A percentile compares a stretch with the other conserved stretches of the same genome.
Conservation (phyloP, 257 asterid genomes). For the Solanum tarijense region DNA sequence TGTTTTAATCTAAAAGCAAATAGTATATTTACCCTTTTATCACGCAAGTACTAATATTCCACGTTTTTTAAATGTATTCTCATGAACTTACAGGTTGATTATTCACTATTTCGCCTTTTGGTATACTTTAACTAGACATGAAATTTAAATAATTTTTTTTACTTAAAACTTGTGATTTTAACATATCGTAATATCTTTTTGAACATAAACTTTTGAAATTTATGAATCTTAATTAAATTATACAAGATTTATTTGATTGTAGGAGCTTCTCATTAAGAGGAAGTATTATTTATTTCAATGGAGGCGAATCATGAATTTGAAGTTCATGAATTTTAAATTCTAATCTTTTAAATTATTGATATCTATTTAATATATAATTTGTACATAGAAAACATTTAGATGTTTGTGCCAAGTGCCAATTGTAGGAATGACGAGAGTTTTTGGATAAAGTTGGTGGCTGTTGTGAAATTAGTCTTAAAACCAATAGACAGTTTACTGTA, state of each 20-base stretch:
- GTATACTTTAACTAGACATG: not conserved
- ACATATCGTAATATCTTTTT: no score
- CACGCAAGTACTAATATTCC: not conserved
- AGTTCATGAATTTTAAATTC: not conserved
- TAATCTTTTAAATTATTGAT: no score
- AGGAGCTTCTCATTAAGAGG: not conserved
- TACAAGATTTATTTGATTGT: not conserved
- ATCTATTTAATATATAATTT: not conserved
- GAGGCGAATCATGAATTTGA: rapidly evolving
- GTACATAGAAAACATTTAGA: not conserved
- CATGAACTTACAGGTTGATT: not conserved
- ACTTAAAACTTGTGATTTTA: not conserved
- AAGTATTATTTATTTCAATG: not conserved
- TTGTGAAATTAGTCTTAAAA: not conserved
- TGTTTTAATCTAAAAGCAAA: not conserved
- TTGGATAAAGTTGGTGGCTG: not conserved
- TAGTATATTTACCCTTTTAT: not conserved
- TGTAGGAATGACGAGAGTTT: not conserved
- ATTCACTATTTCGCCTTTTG: not conserved
- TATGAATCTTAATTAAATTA: not conserved
- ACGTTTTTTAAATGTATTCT: not conserved
- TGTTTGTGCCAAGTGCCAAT: not conserved
- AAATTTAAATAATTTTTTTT: no score
- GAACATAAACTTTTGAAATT: not conserved
- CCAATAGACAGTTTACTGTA: not conserved